A percentile compares a stretch with the other conserved stretches of the same genome.
Evolutionary conservation across 768 basidiomycete species (phyloP).

Genomic region (Rhizopogon salebrosus): DNA sequence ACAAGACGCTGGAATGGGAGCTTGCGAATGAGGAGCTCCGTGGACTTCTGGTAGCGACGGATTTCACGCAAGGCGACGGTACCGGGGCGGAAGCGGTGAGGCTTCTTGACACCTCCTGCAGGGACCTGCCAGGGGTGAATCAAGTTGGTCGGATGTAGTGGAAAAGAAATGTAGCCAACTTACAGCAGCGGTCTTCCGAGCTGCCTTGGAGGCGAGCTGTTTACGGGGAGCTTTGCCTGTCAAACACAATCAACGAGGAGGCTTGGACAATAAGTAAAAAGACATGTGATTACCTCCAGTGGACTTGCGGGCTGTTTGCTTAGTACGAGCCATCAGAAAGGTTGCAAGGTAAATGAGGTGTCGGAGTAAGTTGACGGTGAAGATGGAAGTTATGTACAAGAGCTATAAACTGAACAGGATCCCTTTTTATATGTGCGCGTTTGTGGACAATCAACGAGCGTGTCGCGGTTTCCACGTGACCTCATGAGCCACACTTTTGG

Average conservation of each 20-base stretch:
- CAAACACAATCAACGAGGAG: neutral
- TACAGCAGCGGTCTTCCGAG: slow-evolving; percentile 51
- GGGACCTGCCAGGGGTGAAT: slow-evolving; percentile 31
- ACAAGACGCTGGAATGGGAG: slow-evolving; percentile 70
- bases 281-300: slow-evolving; percentile 50
- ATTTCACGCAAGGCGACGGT: slow-evolving; percentile 78
- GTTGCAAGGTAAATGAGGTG: neutral
- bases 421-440: slow-evolving; percentile 1
- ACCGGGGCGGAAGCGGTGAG: slow-evolving; percentile 76
- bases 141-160: slow-evolving; percentile 1
- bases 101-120: slow-evolving; percentile 73
- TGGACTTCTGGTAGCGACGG: slow-evolving; percentile 58
- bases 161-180: slow-evolving; percentile 13
- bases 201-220: slow-evolving; percentile 56
- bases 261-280: neutral
- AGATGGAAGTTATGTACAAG: neutral
- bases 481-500: neutral
- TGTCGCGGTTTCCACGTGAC: slow-evolving; percentile 7
- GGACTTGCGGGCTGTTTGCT: slow-evolving; percentile 82
- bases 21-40: slow-evolving; percentile 60
- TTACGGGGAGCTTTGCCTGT: slow-evolving; percentile 57
- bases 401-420: neutral
- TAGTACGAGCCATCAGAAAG: slow-evolving; percentile 59
- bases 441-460: slow-evolving; percentile 5
- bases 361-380: slow-evolving; percentile 19